A percentile compares a stretch with the other conserved stretches of the same genome.
Evolutionary conservation across 768 basidiomycete genomes (phyloP).

Genomic region (Artomyces pyxidatus): DNA sequence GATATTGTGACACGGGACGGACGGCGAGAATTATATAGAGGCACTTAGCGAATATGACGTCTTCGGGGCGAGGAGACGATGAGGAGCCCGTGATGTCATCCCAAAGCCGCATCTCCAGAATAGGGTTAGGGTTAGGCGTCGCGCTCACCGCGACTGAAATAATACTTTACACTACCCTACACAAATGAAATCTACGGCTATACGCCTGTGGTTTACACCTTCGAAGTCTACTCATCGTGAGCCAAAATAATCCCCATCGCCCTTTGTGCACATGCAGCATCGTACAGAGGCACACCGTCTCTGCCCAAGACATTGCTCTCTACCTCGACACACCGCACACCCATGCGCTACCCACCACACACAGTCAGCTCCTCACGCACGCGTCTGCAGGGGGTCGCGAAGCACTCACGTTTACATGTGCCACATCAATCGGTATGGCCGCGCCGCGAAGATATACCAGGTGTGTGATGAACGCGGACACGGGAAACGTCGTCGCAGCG

Average conservation of each 20-base stretch:
- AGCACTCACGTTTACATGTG: slow-evolving; percentile 49
- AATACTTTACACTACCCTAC: no score
- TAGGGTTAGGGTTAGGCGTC: no score
- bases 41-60: no score
- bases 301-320: slow-evolving; percentile 22
- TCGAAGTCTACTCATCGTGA: neutral
- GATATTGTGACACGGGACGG: no score
- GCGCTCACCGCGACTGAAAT: no score
- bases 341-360: slow-evolving; percentile 42
- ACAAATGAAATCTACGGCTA: no score
- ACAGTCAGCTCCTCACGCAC: neutral
- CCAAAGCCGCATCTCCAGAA: no score
- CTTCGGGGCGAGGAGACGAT: no score
- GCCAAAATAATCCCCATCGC: slow-evolving; percentile 27
- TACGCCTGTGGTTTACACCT: no score
- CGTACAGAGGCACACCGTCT: slow-evolving; percentile 32
- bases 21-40: no score
- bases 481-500: slow-evolving; percentile 55
- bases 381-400: neutral
- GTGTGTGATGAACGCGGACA: slow-evolving; percentile 80
- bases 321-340: slow-evolving; percentile 52
- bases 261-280: slow-evolving; percentile 35
- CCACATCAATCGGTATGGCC: slow-evolving; percentile 52
- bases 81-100: no score
- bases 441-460: slow-evolving; percentile 68